phyloP scores from a whole-genome alignment of 1,284 basidiomycete genomes.

The Ustilago tritici region DNA sequence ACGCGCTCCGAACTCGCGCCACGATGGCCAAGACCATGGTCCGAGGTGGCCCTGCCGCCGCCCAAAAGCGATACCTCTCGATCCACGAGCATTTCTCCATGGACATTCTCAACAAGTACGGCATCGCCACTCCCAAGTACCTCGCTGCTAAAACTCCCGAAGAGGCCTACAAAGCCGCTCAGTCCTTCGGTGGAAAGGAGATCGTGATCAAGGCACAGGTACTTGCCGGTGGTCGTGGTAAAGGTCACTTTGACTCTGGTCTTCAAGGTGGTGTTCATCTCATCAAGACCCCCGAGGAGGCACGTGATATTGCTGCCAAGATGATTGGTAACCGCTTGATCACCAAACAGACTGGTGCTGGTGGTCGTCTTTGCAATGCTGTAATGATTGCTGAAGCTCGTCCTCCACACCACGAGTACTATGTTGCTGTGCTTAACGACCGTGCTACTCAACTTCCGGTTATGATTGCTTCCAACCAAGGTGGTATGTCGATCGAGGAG shows the following conservation, averaged over 20 bases:
- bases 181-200: conserved; percentile 78
- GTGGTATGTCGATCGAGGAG: conserved; percentile 89
- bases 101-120: conserved; percentile 96
- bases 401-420: conserved; percentile 95
- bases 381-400: conserved; percentile 98
- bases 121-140: conserved; percentile 94
- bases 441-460: conserved; percentile 89
- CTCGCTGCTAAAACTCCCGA: conserved; percentile 86
- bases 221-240: conserved; percentile 96
- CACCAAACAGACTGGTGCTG: conserved; percentile 97
- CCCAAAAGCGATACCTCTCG: conserved; percentile 90
- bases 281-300: conserved; percentile 91
- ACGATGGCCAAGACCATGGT: conserved; percentile 55
- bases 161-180: conserved; percentile 89
- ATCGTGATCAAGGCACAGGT: conserved; percentile 93
- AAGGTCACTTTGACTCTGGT: conserved; percentile 96
- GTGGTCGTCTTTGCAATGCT: conserved; percentile 92
- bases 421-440: conserved; percentile 96
- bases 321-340: conserved; percentile 98
- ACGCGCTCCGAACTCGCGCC: conserved; percentile 58
- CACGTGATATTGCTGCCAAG: conserved; percentile 85
- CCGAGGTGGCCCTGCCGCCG: conserved; percentile 43
- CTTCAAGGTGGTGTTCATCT: conserved; percentile 98
- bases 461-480: conserved; percentile 89
- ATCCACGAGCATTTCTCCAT: conserved; percentile 99